Conservation (phyloP, 139 green algal genomes). For the Yamagishiella unicocca region DNA sequence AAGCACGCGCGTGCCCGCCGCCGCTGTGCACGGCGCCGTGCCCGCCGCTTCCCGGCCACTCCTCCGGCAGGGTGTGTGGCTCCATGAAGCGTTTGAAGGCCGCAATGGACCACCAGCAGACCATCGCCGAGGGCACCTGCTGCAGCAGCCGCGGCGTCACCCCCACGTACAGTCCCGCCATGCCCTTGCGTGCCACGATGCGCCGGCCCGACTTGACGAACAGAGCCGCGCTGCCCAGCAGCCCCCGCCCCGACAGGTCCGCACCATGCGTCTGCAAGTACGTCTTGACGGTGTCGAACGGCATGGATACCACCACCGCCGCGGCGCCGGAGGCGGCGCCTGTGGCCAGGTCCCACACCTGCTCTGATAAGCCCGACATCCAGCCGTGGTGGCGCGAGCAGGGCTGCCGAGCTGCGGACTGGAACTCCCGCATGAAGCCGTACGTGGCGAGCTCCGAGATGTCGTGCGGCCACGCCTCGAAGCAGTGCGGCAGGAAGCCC, state of each 20-base stretch:
- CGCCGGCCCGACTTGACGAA: conserved; percentile 62
- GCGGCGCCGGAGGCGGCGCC: conserved; percentile 62
- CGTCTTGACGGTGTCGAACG: conserved; percentile 75
- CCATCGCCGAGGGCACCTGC: conserved; percentile 51
- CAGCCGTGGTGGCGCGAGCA: neutral
- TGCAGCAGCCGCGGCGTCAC: conserved; percentile 67
- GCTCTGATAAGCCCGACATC: neutral
- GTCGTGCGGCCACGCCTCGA: conserved; percentile 81
- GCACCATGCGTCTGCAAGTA: conserved; percentile 54
- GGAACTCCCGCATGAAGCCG: conserved; percentile 34
- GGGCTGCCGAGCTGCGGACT: neutral
- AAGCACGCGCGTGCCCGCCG: too few species aligned
- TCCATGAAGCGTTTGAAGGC: conserved; percentile 41
- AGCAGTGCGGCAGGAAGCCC: conserved; percentile 74
- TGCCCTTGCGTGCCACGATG: conserved; percentile 59
- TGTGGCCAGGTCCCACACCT: conserved; percentile 48
- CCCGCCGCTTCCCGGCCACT: neutral
- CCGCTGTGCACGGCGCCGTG: too few species aligned
- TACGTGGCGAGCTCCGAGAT: conserved; percentile 64
- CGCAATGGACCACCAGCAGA: conserved; percentile 48
- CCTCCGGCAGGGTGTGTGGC: conserved; percentile 25
- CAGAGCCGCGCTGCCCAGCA: conserved; percentile 35
- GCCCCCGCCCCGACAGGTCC: conserved; percentile 25
- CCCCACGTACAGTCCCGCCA: conserved; percentile 72
- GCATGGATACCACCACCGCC: conserved; percentile 68